Percentiles rank a stretch among this genome's conserved stretches.
Conservation (phyloP, 2,329 filamentous ascomycete genomes). For the Pseudocercospora crystallina region DNA sequence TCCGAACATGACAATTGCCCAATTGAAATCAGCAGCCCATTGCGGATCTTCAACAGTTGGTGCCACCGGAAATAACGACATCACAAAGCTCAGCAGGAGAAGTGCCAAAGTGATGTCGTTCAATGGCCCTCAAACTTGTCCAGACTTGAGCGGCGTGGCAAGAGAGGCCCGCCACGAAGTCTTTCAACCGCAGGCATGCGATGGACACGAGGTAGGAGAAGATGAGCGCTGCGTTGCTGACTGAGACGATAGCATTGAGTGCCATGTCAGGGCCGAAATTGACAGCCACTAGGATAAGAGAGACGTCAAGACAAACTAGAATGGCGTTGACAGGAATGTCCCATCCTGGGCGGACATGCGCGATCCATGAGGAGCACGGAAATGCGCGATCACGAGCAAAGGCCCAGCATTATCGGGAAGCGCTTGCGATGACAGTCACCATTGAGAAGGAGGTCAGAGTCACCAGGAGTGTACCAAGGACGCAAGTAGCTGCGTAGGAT, state of each 20-base stretch:
- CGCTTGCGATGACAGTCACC: constrained; percentile 21
- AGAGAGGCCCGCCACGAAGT: constrained; percentile 39
- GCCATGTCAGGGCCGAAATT: constrained; percentile 28
- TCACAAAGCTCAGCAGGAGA: constrained; percentile 39
- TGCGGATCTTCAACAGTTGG: constrained; percentile 23
- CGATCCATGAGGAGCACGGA: constrained; percentile 25
- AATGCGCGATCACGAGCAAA: constrained; percentile 39
- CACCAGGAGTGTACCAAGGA: constrained; percentile 25
- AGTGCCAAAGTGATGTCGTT: constrained; percentile 39
- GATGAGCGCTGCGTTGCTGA: constrained; percentile 40
- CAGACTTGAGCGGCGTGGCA: constrained; percentile 39
- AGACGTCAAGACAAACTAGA: constrained; percentile 24
- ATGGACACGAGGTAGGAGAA: constrained; percentile 44
- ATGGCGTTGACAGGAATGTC: constrained; percentile 30
- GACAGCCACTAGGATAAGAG: constrained; percentile 28
- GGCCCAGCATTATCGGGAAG: constrained; percentile 35
- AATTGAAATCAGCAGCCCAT: constrained; percentile 15
- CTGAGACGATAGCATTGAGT: constrained; percentile 40
- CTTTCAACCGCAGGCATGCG: constrained; percentile 42
- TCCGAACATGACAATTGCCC: constrained; percentile 23
- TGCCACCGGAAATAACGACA: constrained; percentile 39
- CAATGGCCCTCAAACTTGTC: constrained; percentile 38
- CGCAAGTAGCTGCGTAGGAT: constrained; percentile 30
- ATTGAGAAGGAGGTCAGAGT: constrained; percentile 25
- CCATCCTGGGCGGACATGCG: constrained; percentile 10